A percentile compares a stretch with the other conserved stretches of the same genome.
These are phyloP conservation scores for Tillandsia leiboldiana DNA, from an alignment of 176 grass and related monocot species.

Conservation along the genomic window DNA sequence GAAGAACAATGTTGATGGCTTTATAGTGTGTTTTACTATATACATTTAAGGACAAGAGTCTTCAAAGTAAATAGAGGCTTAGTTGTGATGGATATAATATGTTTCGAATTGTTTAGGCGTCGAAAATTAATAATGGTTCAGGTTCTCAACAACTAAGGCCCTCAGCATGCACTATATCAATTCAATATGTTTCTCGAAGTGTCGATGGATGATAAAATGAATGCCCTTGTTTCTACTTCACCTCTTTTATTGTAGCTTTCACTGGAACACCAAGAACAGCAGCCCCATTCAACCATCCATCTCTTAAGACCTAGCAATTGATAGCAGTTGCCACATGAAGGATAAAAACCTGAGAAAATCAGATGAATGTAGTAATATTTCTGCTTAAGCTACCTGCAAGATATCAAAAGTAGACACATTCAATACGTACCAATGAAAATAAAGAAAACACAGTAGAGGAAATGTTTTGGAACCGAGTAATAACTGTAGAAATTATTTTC, in stretches of 20 bases:
- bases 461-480: not conserved
- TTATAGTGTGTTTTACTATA: too few relatives aligned
- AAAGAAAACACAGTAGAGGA: not conserved
- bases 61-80: too few relatives aligned
- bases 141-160: too few relatives aligned
- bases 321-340: slow-evolving; percentile 12
- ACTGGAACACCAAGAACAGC: slow-evolving; percentile 96
- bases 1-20: too few relatives aligned
- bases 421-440: not conserved
- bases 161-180: not conserved
- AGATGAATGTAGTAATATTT: not conserved
- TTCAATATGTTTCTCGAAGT: not conserved
- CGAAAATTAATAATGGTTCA: too few relatives aligned
- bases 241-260: slow-evolving; percentile 97
- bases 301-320: slow-evolving; percentile 66
- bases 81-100: too few relatives aligned
- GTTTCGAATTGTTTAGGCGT: too few relatives aligned
- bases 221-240: slow-evolving; percentile 8
- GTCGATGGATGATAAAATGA: not conserved
- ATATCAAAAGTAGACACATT: slow-evolving; percentile 6
- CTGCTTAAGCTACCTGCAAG: slow-evolving; percentile 6
- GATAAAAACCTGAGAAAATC: slow-evolving; percentile 6
- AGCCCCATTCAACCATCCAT: slow-evolving; percentile 78
- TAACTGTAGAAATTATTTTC: not conserved
- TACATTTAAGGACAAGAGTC: too few relatives aligned